phyloP scores from a whole-genome alignment of 75 land plant species.

The Cunninghamia lanceolata region DNA sequence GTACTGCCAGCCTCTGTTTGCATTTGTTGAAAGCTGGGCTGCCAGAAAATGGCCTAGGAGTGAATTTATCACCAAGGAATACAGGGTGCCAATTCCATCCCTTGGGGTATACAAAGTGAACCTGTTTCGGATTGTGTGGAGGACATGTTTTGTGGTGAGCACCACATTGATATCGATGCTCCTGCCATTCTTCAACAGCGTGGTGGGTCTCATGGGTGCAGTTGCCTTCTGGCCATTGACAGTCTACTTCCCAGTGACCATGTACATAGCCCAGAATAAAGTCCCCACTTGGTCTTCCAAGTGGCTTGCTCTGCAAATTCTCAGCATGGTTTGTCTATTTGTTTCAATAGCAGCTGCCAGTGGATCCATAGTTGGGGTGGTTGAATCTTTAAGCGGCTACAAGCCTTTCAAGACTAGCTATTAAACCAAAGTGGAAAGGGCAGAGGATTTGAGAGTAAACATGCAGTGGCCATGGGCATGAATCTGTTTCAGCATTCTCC shows the following conservation, averaged over 20 bases:
- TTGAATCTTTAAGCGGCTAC: constrained; percentile 14
- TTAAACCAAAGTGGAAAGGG: background rate
- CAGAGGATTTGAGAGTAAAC: too few species aligned
- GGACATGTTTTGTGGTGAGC: constrained; percentile 52
- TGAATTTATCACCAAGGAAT: constrained; percentile 29
- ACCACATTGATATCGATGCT: constrained; percentile 74
- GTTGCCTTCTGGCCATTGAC: constrained; percentile 33
- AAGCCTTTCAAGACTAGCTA: constrained; percentile 21
- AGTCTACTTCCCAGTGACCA: constrained; percentile 32
- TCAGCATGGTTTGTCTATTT: constrained; percentile 20
- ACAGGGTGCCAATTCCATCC: constrained; percentile 16
- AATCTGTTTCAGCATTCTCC: too few species aligned
- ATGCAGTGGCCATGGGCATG: too few species aligned
- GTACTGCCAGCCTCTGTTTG: constrained; percentile 50
- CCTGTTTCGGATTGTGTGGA: constrained; percentile 55
- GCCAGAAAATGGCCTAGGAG: constrained; percentile 12
- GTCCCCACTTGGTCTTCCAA: constrained; percentile 7
- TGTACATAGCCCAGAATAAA: constrained; percentile 21
- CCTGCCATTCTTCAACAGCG: constrained; percentile 77
- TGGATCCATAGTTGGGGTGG: constrained; percentile 39
- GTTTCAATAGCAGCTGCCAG: constrained; percentile 42
- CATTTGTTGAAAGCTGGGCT: constrained; percentile 43
- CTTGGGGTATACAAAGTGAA: constrained; percentile 14
- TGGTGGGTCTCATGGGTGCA: constrained; percentile 49
- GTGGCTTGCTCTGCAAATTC: constrained; percentile 25